These are phyloP conservation scores for Colletotrichum gigasporum DNA, from an alignment of 2,329 filamentous ascomycete genomes.

Conservation along the genomic window DNA sequence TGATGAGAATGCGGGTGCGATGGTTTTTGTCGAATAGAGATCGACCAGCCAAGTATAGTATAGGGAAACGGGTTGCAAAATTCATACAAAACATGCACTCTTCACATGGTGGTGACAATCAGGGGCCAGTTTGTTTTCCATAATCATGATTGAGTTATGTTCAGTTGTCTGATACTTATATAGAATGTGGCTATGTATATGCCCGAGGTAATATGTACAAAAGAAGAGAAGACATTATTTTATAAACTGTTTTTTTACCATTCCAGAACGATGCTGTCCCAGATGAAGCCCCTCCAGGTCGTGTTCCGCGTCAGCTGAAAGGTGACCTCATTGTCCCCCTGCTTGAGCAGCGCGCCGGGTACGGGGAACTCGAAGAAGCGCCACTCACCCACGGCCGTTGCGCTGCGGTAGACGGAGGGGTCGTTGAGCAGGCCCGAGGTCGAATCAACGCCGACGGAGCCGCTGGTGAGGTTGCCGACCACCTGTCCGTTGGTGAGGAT, in stretches of 20 bases:
- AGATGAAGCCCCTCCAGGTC: constrained; percentile 40
- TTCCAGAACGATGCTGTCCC: constrained; percentile 40
- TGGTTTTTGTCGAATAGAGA: no score
- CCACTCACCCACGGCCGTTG: constrained; percentile 58
- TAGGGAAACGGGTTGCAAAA: no score
- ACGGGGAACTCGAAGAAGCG: constrained; percentile 51
- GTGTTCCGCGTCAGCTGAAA: constrained; percentile 38
- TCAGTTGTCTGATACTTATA: not conserved
- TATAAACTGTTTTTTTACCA: constrained; percentile 32
- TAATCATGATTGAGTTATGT: no score
- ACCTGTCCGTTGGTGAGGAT: constrained; percentile 51
- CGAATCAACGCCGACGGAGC: constrained; percentile 20
- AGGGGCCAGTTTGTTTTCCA: no score
- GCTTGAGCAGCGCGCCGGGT: constrained; percentile 31
- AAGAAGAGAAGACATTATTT: no score
- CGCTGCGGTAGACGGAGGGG: constrained; percentile 57
- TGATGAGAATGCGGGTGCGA: no score
- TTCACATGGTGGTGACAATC: no score
- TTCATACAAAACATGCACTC: no score
- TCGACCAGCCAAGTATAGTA: no score
- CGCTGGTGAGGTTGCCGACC: constrained; percentile 52
- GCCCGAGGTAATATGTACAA: not conserved
- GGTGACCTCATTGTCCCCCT: constrained; percentile 37
- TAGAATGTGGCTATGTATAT: no score
- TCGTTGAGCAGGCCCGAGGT: constrained; percentile 46